Evolutionary conservation across 495 filamentous ascomycete genomes (phyloP).

Genomic region (Podospora conica): DNA sequence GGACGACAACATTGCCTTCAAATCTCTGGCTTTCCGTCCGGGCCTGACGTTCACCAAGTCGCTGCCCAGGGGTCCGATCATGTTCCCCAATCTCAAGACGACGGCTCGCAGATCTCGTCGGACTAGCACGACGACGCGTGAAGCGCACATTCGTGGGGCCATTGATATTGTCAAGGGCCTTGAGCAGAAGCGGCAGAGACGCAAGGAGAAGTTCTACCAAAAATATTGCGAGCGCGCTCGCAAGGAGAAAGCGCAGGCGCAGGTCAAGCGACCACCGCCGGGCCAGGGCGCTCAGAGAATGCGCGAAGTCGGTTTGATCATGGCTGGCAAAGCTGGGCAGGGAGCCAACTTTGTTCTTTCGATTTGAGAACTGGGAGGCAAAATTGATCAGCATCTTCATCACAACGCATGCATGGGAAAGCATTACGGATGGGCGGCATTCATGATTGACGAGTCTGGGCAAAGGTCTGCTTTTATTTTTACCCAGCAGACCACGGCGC

Average conservation of each 20-base stretch:
- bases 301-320: slow-evolving; percentile 84
- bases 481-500: slow-evolving; percentile 9
- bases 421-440: slow-evolving; percentile 21
- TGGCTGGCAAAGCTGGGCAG: slow-evolving; percentile 70
- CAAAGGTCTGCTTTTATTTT: slow-evolving; percentile 4
- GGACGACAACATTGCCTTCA: slow-evolving; percentile 41
- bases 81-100: slow-evolving; percentile 51
- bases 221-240: slow-evolving; percentile 61
- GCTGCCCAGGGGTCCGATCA: slow-evolving; percentile 63
- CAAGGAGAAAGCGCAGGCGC: slow-evolving; percentile 42
- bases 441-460: slow-evolving; percentile 26
- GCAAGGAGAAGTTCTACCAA: slow-evolving; percentile 77
- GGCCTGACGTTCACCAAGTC: slow-evolving; percentile 69
- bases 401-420: slow-evolving; percentile 14
- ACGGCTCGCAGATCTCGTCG: slow-evolving; percentile 19
- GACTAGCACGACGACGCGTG: slow-evolving; percentile 19
- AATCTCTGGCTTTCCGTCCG: slow-evolving; percentile 56
- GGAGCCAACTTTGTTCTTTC: slow-evolving; percentile 71
- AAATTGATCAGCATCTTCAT: slow-evolving; percentile 27
- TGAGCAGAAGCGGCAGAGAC: slow-evolving; percentile 85
- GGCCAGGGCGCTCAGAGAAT: slow-evolving; percentile 91
- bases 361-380: slow-evolving; percentile 48
- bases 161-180: slow-evolving; percentile 97
- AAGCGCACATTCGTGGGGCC: slow-evolving; percentile 66
- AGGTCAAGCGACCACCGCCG: slow-evolving; percentile 50